A percentile compares a stretch with the other conserved stretches of the same genome.
These are phyloP conservation scores for Corymbia maculata DNA, from an alignment of 345 rosid genomes.

Conservation along the genomic window DNA sequence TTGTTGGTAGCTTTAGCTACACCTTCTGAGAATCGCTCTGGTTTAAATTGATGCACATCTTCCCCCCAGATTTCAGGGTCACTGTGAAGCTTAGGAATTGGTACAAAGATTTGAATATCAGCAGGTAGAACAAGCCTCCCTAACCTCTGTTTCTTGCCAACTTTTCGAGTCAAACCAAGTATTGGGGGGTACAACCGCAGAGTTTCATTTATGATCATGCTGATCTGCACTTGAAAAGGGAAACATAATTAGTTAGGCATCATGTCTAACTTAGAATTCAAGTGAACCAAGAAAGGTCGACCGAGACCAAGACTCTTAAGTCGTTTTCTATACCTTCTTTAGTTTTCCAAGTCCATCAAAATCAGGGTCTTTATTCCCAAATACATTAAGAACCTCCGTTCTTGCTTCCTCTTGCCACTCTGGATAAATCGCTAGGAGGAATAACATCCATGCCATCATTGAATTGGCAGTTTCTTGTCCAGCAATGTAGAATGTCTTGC, in stretches of 20 bases:
- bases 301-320: not conserved
- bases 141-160: not conserved
- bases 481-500: slow-evolving; percentile 27
- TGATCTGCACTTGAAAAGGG: slow-evolving; percentile 1
- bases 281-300: not conserved
- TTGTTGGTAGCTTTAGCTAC: slow-evolving; percentile 25
- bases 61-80: slow-evolving; percentile 23
- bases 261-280: not conserved
- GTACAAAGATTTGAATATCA: not conserved
- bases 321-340: slow-evolving; percentile 14
- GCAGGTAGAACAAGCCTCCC: slow-evolving; percentile 12
- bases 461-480: slow-evolving; percentile 27
- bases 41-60: slow-evolving; percentile 24
- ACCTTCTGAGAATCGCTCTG: slow-evolving; percentile 24
- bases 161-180: not conserved
- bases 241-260: not conserved
- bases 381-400: slow-evolving; percentile 12
- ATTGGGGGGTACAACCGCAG: slow-evolving; percentile 25
- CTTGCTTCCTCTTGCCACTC: slow-evolving; percentile 39
- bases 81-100: slow-evolving; percentile 13
- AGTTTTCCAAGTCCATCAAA: slow-evolving; percentile 17
- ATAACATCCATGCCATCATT: slow-evolving; percentile 20
- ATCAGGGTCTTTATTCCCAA: slow-evolving; percentile 18
- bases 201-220: slow-evolving; percentile 17
- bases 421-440: slow-evolving; percentile 22